Conservation (phyloP, 768 basidiomycete species). For the Steccherinum ochraceum region DNA sequence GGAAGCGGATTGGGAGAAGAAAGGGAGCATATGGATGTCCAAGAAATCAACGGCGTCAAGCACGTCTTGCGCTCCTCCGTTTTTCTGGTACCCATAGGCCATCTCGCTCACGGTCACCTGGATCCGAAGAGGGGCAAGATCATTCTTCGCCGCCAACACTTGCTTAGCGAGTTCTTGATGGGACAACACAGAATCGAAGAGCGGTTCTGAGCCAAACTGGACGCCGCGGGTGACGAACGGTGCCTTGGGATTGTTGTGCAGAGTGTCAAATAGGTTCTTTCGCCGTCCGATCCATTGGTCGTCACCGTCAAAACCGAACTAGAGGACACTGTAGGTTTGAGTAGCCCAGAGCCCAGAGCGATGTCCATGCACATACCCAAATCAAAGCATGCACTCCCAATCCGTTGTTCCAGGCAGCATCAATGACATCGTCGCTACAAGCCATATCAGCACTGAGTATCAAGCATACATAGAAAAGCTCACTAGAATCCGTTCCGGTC, state of each 20-base stretch:
- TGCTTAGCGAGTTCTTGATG: slow-evolving; percentile 16
- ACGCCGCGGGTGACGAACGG: slow-evolving; percentile 19
- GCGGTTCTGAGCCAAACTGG: slow-evolving; percentile 22
- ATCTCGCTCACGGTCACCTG: slow-evolving; percentile 21
- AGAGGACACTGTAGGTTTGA: background rate
- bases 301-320: slow-evolving; percentile 25
- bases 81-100: slow-evolving; percentile 20
- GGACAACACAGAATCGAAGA: slow-evolving; percentile 17
- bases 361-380: slow-evolving; percentile 46
- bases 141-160: slow-evolving; percentile 16
- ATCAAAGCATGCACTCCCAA: slow-evolving; percentile 70
- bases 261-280: slow-evolving; percentile 19
- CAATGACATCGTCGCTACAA: slow-evolving; percentile 50
- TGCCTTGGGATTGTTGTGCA: slow-evolving; percentile 22
- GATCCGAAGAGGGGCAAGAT: slow-evolving; percentile 18
- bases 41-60: slow-evolving; percentile 20
- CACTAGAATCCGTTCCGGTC: slow-evolving; percentile 36
- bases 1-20: slow-evolving; percentile 12
- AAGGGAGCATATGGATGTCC: slow-evolving; percentile 22
- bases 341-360: background rate
- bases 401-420: slow-evolving; percentile 63
- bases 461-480: slow-evolving; percentile 1
- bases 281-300: slow-evolving; percentile 19
- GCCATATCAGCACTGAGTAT: background rate
- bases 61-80: slow-evolving; percentile 21